These are phyloP conservation scores for Phlyctochytrium planicorne DNA, from an alignment of 192 early-diverging fungal genomes.

Conservation along the genomic window DNA sequence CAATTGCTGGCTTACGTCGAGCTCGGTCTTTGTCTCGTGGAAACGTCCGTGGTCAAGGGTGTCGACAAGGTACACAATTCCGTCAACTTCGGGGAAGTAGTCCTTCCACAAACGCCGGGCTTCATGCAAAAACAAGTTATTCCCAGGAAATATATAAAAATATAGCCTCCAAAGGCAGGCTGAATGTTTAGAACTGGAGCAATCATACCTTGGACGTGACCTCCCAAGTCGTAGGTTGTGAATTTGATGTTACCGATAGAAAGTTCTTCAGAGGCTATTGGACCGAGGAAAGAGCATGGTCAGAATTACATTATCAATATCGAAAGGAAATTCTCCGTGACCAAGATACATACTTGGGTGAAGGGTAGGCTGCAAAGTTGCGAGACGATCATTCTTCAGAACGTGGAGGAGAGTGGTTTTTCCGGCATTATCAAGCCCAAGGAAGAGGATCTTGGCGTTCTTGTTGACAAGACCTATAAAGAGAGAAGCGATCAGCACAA, in stretches of 20 bases:
- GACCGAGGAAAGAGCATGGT: slow-evolving; percentile 6
- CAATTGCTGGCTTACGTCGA: slow-evolving; percentile 71
- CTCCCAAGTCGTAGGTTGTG: slow-evolving; percentile 97
- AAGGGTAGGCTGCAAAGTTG: slow-evolving; percentile 90
- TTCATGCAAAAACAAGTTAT: slow-evolving; percentile 1
- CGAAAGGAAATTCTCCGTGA: not conserved
- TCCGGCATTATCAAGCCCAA: slow-evolving; percentile 97
- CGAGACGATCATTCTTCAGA: slow-evolving; percentile 98
- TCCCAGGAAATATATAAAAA: not conserved
- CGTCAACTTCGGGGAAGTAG: slow-evolving; percentile 97
- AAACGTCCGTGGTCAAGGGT: slow-evolving; percentile 83
- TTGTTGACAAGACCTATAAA: slow-evolving; percentile 94
- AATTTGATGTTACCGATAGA: slow-evolving; percentile 96
- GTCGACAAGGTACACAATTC: slow-evolving; percentile 98
- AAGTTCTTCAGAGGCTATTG: slow-evolving; percentile 89
- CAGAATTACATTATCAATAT: too few relatives aligned
- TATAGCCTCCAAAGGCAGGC: not conserved
- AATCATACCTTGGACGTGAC: slow-evolving; percentile 82
- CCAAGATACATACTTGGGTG: slow-evolving; percentile 81
- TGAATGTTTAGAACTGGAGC: not conserved
- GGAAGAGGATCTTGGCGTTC: slow-evolving; percentile 98
- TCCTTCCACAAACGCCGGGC: slow-evolving; percentile 98
- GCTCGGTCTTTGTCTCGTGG: slow-evolving; percentile 87
- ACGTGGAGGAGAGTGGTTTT: slow-evolving; percentile 99
- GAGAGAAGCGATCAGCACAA: too few relatives aligned